Evolutionary conservation across 768 basidiomycete genomes (phyloP).

Genomic region (Tephrocybe sp.): DNA sequence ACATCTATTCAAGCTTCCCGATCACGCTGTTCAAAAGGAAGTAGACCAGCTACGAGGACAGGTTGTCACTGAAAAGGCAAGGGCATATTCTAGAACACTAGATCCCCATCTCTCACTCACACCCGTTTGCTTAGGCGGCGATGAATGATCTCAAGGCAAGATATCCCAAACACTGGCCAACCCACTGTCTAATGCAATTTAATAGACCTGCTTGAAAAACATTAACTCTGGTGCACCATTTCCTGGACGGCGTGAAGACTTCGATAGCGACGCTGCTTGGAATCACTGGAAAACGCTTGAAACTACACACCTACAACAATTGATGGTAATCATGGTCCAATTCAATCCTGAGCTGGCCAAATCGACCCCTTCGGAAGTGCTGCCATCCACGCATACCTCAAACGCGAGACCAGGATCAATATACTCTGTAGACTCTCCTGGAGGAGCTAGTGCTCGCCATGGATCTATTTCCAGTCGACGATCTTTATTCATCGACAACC

Average conservation of each 20-base stretch:
- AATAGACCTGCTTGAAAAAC: slow-evolving; percentile 86
- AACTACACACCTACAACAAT: slow-evolving; percentile 80
- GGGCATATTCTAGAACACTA: slow-evolving; percentile 10
- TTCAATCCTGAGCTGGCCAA: slow-evolving; percentile 86
- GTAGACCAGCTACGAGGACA: slow-evolving; percentile 62
- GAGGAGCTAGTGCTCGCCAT: slow-evolving; percentile 42
- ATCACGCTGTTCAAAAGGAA: slow-evolving; percentile 68
- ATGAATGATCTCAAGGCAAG: slow-evolving; percentile 82
- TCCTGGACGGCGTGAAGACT: slow-evolving; percentile 86
- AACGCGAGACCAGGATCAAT: slow-evolving; percentile 57
- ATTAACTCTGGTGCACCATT: slow-evolving; percentile 83
- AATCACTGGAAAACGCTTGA: slow-evolving; percentile 81
- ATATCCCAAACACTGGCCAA: neutral
- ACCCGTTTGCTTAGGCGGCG: slow-evolving; percentile 57
- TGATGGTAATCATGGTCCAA: slow-evolving; percentile 85
- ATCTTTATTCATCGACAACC: slow-evolving; percentile 47
- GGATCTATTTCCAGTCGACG: slow-evolving; percentile 68
- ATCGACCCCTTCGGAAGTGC: slow-evolving; percentile 61
- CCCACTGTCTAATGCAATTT: slow-evolving; percentile 13
- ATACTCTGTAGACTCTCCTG: slow-evolving; percentile 45
- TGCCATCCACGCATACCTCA: slow-evolving; percentile 44
- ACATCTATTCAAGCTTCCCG: slow-evolving; percentile 71
- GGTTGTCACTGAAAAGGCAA: slow-evolving; percentile 73
- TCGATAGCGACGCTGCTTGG: slow-evolving; percentile 81
- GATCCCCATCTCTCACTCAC: neutral